phyloP scores from a whole-genome alignment of 306 rosid genomes.

The Neltuma alba region DNA sequence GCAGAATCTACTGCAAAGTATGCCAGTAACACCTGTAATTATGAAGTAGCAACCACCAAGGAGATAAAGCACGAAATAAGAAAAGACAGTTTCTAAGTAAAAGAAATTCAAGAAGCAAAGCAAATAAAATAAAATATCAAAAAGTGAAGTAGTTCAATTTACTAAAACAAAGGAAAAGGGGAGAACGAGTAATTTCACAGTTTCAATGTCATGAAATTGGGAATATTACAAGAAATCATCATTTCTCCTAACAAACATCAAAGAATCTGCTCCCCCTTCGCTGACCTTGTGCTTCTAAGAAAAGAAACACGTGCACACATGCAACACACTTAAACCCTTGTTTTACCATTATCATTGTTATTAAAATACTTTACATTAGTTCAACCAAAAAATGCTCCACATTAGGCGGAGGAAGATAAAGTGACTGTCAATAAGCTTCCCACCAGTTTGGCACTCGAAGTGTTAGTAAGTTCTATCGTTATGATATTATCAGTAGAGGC shows the following conservation, averaged over 20 bases:
- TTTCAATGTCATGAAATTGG: slow-evolving; percentile 1
- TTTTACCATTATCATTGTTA: neutral
- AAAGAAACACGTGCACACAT: neutral
- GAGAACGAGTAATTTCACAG: neutral
- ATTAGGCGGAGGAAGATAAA: neutral
- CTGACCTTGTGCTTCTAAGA: neutral
- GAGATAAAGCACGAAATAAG: slow-evolving; percentile 1
- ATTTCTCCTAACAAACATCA: slow-evolving; percentile 20
- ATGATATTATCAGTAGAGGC: neutral
- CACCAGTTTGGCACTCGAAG: neutral
- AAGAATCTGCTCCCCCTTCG: neutral
- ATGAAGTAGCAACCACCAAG: slow-evolving; percentile 26
- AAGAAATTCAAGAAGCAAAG: neutral
- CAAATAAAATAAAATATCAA: neutral
- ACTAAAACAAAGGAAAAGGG: neutral
- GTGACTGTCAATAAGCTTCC: neutral
- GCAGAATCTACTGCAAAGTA: slow-evolving; percentile 90
- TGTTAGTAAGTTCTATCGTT: neutral
- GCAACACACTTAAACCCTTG: neutral
- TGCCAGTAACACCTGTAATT: slow-evolving; percentile 77
- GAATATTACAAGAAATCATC: slow-evolving; percentile 1
- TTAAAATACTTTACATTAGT: neutral
- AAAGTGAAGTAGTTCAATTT: slow-evolving; percentile 26
- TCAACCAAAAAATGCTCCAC: neutral
- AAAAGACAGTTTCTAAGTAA: neutral